These are phyloP conservation scores for Plasmodium fragile DNA, from an alignment of 169 alveolate species.

Conservation along the genomic window DNA sequence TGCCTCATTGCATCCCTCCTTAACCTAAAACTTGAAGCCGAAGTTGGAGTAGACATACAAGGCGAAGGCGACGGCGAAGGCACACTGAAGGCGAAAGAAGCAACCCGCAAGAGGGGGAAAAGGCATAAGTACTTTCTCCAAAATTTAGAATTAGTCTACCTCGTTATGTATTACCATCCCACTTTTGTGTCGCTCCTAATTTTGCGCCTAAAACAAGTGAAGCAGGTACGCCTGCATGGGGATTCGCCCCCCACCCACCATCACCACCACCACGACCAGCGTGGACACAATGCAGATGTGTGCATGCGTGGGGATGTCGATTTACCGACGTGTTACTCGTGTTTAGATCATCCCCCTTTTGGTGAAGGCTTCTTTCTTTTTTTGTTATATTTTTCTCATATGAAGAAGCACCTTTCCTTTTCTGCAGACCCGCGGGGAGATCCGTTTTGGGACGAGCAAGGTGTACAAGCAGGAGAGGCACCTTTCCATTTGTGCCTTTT, in stretches of 20 bases:
- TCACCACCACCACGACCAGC: neutral
- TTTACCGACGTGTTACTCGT: neutral
- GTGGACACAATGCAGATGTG: neutral
- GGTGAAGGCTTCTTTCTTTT: neutral
- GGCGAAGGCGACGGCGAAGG: neutral
- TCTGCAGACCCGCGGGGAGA: slow-evolving; percentile 11
- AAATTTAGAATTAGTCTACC: slow-evolving; percentile 20
- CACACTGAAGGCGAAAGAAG: neutral
- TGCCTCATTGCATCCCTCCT: slow-evolving; percentile 38
- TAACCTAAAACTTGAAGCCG: slow-evolving; percentile 25
- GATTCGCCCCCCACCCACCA: neutral
- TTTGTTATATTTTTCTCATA: neutral
- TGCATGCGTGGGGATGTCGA: neutral
- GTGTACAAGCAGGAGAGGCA: slow-evolving; percentile 45
- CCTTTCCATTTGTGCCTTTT: slow-evolving; percentile 38
- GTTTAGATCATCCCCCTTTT: neutral
- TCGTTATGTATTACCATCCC: slow-evolving; percentile 67
- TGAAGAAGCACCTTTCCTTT: neutral
- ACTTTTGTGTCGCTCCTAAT: slow-evolving; percentile 52
- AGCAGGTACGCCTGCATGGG: slow-evolving; percentile 24
- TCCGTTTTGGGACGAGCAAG: slow-evolving; percentile 13
- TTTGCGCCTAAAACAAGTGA: slow-evolving; percentile 50
- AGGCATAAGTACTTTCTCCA: slow-evolving; percentile 38
- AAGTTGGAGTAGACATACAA: neutral
- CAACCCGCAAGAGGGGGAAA: slow-evolving; percentile 8